Base-by-base conservation (phyloP, 257 asterid species). In the Nicotiana noctiflora region DNA sequence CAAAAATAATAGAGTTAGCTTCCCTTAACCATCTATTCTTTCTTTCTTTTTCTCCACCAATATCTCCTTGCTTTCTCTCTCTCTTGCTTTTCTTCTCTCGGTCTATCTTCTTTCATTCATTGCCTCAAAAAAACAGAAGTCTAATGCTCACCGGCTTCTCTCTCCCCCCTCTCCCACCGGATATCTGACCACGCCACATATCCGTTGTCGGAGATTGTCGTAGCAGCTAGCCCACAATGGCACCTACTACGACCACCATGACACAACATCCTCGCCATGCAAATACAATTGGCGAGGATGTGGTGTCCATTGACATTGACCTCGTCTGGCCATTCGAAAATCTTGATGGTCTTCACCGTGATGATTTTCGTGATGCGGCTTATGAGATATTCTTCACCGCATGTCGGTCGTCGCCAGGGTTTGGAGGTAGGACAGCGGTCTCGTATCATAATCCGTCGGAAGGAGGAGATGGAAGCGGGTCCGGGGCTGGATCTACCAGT, bases 331-430 rank as follows among this genome's bases (percentile, higher is more conserved):
- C 97, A 0, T 91, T 93, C 13, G 94, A 88, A 10, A 68, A 77
- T 65, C 85, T 91, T 25, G 91, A 90, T 1, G 96, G 92, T 75
- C 91, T 95, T 34, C 90, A 85, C 67, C 66, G 86, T 15, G 92
- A 85, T 31, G 96, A 90, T 77, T 89, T 84, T 61, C 95, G 96
- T 0, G 96, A 93, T 59, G 93, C 97, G 5, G 99, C 98, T 0
- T 95, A 95, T 76, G 99, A 93, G 89, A 91, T 95, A 12, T 95
- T 93, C 91, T 95, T 95, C 96, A 88, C 98, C 11, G 89, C 98
- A 0, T 95, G 99, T 85, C 92, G 99, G 55, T 89, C 98, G 0
- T 93, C 97, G 1, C 98, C 99, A 8, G 99, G 98, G 14, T 95
- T 95, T 44, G 97, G 97, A 0, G 90, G 93, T 10, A 83, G 96